These are phyloP conservation scores for Peronospora destructor DNA, from an alignment of 352 stramenopile species.

Conservation along the genomic window DNA sequence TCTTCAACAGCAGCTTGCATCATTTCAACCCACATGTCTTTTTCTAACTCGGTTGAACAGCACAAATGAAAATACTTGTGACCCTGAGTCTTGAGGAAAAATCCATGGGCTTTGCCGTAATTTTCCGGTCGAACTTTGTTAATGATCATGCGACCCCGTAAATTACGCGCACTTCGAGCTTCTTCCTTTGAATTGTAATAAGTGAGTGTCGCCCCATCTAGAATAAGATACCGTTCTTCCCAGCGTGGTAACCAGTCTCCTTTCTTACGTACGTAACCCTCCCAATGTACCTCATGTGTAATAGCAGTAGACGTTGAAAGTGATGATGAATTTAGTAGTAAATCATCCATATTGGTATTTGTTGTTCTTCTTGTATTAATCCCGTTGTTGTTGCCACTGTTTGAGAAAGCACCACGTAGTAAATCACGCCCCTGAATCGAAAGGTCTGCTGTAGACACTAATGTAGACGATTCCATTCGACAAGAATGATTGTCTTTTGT, in stretches of 20 bases:
- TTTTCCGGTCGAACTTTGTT: constrained; percentile 76
- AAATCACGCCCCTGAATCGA: constrained; percentile 36
- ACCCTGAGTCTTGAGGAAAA: constrained; percentile 80
- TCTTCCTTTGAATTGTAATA: constrained; percentile 88
- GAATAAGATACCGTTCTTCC: constrained; percentile 84
- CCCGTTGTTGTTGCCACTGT: background rate
- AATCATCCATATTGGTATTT: constrained; percentile 32
- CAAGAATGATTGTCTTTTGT: constrained; percentile 18
- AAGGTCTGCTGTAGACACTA: constrained; percentile 19
- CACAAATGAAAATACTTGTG: constrained; percentile 87
- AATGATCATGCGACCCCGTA: constrained; percentile 79
- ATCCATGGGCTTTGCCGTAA: constrained; percentile 84
- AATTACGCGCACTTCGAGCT: constrained; percentile 66
- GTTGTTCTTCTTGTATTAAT: constrained; percentile 1
- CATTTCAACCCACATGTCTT: constrained; percentile 90
- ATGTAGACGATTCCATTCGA: constrained; percentile 17
- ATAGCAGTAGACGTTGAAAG: constrained; percentile 34
- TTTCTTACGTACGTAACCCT: constrained; percentile 87
- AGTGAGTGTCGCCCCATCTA: constrained; percentile 72
- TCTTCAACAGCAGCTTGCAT: constrained; percentile 86
- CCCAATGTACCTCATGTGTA: constrained; percentile 78
- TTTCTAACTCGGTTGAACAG: constrained; percentile 81
- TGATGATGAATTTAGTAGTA: constrained; percentile 32
- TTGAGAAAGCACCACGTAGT: constrained; percentile 36
- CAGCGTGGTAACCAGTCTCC: constrained; percentile 86